These are phyloP conservation scores for Neofusicoccum kwambonambiense DNA, from an alignment of 2,329 filamentous ascomycete species.

Conservation along the genomic window DNA sequence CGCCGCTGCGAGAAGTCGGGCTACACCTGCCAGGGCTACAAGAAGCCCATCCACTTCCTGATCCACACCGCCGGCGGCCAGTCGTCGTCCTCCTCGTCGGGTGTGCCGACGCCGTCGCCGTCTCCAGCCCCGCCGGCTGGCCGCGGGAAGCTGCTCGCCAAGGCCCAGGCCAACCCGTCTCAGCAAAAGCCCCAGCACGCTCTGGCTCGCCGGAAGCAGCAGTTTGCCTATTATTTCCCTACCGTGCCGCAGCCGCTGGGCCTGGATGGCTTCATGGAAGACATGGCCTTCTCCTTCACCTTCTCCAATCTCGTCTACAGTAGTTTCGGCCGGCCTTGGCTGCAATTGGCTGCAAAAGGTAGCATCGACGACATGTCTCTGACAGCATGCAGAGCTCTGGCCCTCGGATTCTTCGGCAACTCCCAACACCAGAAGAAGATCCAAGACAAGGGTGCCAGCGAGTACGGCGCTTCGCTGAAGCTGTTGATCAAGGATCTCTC, in stretches of 20 bases:
- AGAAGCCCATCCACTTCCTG: conserved; percentile 21
- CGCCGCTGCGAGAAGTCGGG: conserved; percentile 21
- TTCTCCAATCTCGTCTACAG: conserved; percentile 22
- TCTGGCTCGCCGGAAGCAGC: not conserved
- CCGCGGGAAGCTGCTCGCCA: not conserved
- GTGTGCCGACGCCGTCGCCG: not conserved
- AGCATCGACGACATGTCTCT: conserved; percentile 18
- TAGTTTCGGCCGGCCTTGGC: conserved; percentile 21
- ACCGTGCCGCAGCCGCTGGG: conserved; percentile 18
- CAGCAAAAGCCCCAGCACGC: not conserved
- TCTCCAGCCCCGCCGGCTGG: not conserved
- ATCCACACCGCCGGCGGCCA: conserved; percentile 10
- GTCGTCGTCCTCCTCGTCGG: not conserved
- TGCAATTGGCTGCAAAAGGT: conserved; percentile 20
- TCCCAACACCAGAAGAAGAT: conserved; percentile 19
- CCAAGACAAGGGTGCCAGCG: conserved; percentile 16
- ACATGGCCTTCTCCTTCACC: conserved; percentile 22
- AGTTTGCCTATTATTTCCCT: conserved; percentile 1
- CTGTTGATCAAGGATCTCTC: conserved; percentile 18
- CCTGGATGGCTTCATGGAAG: conserved; percentile 20
- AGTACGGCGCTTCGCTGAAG: conserved; percentile 19
- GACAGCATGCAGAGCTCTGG: conserved; percentile 20
- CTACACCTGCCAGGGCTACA: conserved; percentile 22
- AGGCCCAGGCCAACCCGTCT: not conserved
- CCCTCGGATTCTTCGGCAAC: conserved; percentile 20